Base-by-base conservation (phyloP, 306 rosid species). In the Astragalus membranaceus region DNA sequence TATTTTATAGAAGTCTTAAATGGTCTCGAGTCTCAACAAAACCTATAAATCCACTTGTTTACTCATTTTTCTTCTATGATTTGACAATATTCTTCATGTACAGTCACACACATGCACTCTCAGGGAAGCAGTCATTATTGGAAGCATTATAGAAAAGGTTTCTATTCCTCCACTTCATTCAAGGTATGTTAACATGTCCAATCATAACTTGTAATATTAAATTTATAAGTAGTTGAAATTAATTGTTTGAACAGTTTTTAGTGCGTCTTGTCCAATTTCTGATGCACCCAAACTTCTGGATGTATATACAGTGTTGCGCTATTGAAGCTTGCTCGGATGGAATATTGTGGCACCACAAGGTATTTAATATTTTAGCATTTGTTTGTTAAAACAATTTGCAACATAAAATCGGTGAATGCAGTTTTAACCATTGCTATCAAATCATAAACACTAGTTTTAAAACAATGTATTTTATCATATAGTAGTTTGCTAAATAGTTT, bases 301-400 rank as follows among this genome's bases (percentile, higher is more conserved):
- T 78, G 59, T 64, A 35, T 78, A 77, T 84, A 43, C 90, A 93
- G 98, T 81, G 98, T 84, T 75, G 97, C 96, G 2, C 78, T 90
- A 41, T 43, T 94, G 86, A 94, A 81, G 82, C 97, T 94, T 60
- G 87, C 94, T 23, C 89, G 87, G 76, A 94, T 90, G 97, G 85
- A 90, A 49, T 94, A 88, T 81, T 83, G 98, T 80, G 97, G 98
- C 69, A 90, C 98, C 46, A 90, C 98, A 17, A 94, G 98, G 98
- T 93, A 90, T 39, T 23, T 37, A n/a, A 10, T 29, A 3, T 46
- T 53, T 49, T 20, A 48, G 33, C 49, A 32, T 30, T 70, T 56
- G 10, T 52, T 57, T 42, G 8, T 17, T 47, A 47, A 52, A 65
- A 33, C 16, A 30, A 33, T 33, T 59, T 48, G 13, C 7, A 56